Percentiles rank a stretch among this genome's conserved stretches.
These are phyloP conservation scores for Gonium pectorale DNA, from an alignment of 139 green algal species.

Conservation along the genomic window DNA sequence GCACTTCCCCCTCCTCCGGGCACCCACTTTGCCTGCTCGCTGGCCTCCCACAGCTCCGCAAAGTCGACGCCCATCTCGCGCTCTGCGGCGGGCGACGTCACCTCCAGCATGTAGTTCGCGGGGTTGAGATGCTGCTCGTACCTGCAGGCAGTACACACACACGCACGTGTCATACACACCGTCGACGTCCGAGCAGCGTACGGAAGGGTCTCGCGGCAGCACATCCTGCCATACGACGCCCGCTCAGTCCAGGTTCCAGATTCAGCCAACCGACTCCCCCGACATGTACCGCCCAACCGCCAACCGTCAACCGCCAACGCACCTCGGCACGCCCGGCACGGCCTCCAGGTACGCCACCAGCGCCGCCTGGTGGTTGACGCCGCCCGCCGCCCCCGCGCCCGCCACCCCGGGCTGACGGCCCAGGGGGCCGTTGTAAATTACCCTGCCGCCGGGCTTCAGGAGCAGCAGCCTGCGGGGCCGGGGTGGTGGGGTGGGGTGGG, in stretches of 20 bases:
- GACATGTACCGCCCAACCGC: too few species aligned
- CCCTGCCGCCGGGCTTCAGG: slow-evolving; percentile 74
- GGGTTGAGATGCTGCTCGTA: slow-evolving; percentile 68
- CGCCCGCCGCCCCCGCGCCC: too few species aligned
- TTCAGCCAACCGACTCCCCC: not conserved
- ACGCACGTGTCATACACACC: not conserved
- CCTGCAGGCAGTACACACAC: not conserved
- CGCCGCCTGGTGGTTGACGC: slow-evolving; percentile 41
- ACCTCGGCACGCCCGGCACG: slow-evolving; percentile 24
- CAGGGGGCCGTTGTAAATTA: slow-evolving; percentile 85
- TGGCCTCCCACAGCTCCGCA: slow-evolving; percentile 16
- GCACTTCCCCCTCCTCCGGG: not conserved
- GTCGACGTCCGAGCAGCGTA: not conserved
- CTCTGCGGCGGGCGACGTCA: slow-evolving; percentile 21
- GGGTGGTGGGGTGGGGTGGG: not conserved
- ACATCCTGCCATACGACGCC: not conserved
- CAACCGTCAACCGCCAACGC: not conserved
- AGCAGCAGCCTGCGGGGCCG: slow-evolving; percentile 69
- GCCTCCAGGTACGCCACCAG: slow-evolving; percentile 74
- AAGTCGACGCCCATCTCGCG: slow-evolving; percentile 20
- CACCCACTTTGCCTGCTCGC: slow-evolving; percentile 3
- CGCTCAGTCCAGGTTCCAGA: not conserved
- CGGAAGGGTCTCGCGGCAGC: not conserved
- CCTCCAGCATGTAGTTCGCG: slow-evolving; percentile 83
- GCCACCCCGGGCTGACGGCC: too few species aligned